Evolutionary conservation across 257 asterid genomes (phyloP), one percentile per base, ranked within the genome.

Genomic region (Misopates orontium): DNA sequence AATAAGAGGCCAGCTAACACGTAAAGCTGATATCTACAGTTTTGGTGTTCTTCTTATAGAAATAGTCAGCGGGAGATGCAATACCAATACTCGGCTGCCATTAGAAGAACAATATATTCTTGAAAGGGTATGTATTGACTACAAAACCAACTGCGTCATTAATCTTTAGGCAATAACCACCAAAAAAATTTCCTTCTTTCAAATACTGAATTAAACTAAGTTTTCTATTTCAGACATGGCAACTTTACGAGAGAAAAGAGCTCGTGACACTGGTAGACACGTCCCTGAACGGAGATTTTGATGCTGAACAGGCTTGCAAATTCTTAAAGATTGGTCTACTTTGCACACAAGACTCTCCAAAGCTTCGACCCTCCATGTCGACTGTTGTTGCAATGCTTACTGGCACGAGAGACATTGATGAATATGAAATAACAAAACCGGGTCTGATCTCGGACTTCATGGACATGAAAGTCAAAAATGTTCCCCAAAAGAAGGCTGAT

Each of bases 51-150:
- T 94, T 55, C 89, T 94, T 6, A 78, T 85, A 7, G 99, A 94
- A 81, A 94, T 94, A 56, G 96, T 94, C 75, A 84, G 88, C 19
- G 99, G 99, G 74, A 86, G 97, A 85, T 79, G 84, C 90, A 90
- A 94, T 77, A 90, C 95, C 50, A 88, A 88, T 77, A 74, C 87
- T 17, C 74, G 87, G 49, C 75, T 90, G 74, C 99, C 99, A 17
- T 10, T 73, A 15, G 95, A 85, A 0, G 99, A 90, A 80, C 96
- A 85, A 40, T 88, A 81, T 71, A 76, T 90, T 80, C 97, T 94
- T 64, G 99, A 90, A 82, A 85, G 88, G 95, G 99, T 94, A 88
- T 21, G 87, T 18, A 49, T 62, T 55, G 39, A 12, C 28, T 48
- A 42, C 12, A 66, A 54, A 56, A 18, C 42, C 44, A 20, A 13